Base-by-base conservation (phyloP, 768 basidiomycete genomes). In the Russula griseocarnosa region DNA sequence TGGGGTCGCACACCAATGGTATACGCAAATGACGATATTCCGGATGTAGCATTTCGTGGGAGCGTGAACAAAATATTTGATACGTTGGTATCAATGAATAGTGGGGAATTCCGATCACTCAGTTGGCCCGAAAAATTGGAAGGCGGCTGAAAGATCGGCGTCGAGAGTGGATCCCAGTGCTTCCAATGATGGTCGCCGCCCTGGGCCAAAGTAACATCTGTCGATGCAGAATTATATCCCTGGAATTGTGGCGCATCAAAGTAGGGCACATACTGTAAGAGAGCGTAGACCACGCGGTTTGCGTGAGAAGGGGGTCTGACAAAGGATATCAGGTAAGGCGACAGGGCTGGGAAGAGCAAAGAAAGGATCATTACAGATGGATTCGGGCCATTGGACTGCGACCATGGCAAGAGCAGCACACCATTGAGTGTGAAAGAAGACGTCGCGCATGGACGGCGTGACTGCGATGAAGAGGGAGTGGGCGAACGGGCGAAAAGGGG, bases 381-480 rank as follows among this genome's bases (percentile, higher is more conserved):
- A 98, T 18, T 80, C 79, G 0, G 97, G 96, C 96, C 96, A 99
- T 72, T 92, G 82, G 24, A 98, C 93, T 38, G 96, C 92, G 59
- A 98, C 86, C 90, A 97, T 95, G 36, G 86, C 86, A 16, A 99
- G 78, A 36, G 87, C 83, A 46, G 92, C 83, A 73, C 89, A 92
- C 89, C 91, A 98, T 69, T 97, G 94, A 0, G 94, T 90, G 70
- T 95, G 93, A 74, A 93, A 90, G 55, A 98, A 82, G 56, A 99
- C 82, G 74, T 99, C 97, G 58, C 94, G 81, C 76, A 95, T 77
- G 7, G 93, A 92, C 2, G 97, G 96, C 0, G 97, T 96, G 69
- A 88, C 94, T 94, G 66, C 3, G 63, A 22, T 46, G 34, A 24
- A 7, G 22, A 1, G 18, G 24, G 61, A 7, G 13, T n/a, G 14